Evolutionary conservation across 1,139 yeast genomes (phyloP), one percentile per base, ranked within the genome.

Genomic region (Debaryomycetaceae sp.): DNA sequence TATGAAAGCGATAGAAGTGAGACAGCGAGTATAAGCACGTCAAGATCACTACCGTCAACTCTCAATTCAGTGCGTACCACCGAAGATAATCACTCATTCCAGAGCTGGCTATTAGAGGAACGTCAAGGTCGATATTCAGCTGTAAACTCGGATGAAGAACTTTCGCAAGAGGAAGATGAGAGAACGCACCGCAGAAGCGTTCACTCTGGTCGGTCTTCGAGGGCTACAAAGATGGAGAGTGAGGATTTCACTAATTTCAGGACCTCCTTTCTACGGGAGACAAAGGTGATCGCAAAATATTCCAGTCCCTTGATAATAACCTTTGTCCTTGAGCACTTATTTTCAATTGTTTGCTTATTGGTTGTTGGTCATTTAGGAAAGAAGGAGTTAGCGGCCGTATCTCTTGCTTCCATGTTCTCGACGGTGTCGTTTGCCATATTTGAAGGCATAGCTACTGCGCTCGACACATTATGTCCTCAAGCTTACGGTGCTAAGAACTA

Each of bases 401-500:
- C 96, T 0, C 70, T 90, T 51, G 96, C 91, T 0, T 80, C 91
- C 3, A 89, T 90, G 96, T 84, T 95, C 1, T 82, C 93, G 1
- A 87, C 93, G 35, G 87, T 90, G 42, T 82, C 93, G 0, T 78
- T 87, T 54, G 95, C 96, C 1, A 69, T 89, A 2, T 86, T 88
- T 60, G 96, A 87, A 65, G 97, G 97, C 20, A 80, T 88, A 43
- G 85, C 96, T 0, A 89, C 97, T 0, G 81, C 95, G 22, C 70
- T 90, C 45, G 97, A 90, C 58, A 89, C 97, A 0, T 68, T 90
- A 36, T 88, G 96, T 56, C 91, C 97, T 0, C 90, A 84, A 58
- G 89, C 90, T 0, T 85, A 81, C 57, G 93, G 91, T 5, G 83
- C 89, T 0, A 84, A 87, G 1, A 80, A 83, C 48, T 76, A 66